Conservation (phyloP, 139 green algal genomes). For the Penium margaritaceum region DNA sequence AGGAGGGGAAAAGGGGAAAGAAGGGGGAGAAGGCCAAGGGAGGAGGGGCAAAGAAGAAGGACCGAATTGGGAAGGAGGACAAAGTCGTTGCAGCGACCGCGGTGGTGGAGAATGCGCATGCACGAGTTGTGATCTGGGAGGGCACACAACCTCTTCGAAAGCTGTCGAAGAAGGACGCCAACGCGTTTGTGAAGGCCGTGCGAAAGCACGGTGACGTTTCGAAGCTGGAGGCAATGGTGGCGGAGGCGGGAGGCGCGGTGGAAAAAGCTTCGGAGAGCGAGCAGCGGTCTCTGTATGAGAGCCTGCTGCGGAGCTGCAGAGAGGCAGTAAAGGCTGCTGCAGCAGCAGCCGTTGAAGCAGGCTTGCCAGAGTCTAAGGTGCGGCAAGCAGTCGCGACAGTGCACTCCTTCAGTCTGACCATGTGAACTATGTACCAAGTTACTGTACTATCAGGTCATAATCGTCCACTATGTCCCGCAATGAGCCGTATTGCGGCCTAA, state of each 20-base stretch:
- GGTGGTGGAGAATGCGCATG: constrained; percentile 16
- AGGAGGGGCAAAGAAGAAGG: background rate
- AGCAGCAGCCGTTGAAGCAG: background rate
- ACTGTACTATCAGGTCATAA: too few species aligned
- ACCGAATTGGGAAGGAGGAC: too few species aligned
- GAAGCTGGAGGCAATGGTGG: constrained; percentile 32
- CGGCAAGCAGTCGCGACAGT: too few species aligned
- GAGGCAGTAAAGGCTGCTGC: constrained; percentile 21
- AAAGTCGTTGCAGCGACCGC: too few species aligned
- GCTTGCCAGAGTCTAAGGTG: too few species aligned
- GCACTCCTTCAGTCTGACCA: too few species aligned
- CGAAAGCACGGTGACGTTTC: constrained; percentile 37
- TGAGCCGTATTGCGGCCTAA: too few species aligned
- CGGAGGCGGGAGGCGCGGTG: constrained; percentile 28
- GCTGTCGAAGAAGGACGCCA: constrained; percentile 43
- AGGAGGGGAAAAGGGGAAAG: background rate
- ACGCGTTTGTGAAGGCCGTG: constrained; percentile 44
- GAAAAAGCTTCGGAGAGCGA: constrained; percentile 8
- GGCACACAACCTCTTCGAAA: too few species aligned
- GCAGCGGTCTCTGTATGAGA: constrained; percentile 7
- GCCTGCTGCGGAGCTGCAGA: constrained; percentile 31
- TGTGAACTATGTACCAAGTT: too few species aligned
- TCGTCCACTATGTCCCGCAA: too few species aligned
- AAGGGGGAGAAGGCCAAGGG: background rate
- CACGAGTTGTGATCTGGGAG: constrained; percentile 8